These are phyloP conservation scores for Phalaenopsis equestris DNA, from an alignment of 106 monocot species.

Conservation along the genomic window DNA sequence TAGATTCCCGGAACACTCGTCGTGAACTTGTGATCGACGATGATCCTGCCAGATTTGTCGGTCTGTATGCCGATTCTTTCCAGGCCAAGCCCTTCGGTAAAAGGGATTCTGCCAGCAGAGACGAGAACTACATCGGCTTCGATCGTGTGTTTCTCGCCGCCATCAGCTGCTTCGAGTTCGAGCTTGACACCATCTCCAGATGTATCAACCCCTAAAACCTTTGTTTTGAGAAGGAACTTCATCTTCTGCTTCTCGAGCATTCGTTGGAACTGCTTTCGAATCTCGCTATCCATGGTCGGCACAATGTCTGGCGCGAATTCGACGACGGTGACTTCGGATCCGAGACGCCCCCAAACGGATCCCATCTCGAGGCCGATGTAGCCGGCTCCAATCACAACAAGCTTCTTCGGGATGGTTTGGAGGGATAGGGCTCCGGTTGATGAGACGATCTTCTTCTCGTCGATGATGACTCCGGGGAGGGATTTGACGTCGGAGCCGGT, in stretches of 20 bases:
- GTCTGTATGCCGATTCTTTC: too few species aligned
- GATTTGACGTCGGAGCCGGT: too few species aligned
- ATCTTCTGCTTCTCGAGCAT: conserved; percentile 92
- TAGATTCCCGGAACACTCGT: too few species aligned
- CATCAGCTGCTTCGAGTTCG: conserved; percentile 68
- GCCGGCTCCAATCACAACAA: conserved; percentile 90
- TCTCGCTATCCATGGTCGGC: conserved; percentile 78
- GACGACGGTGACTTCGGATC: conserved; percentile 89
- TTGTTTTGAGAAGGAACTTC: conserved; percentile 94
- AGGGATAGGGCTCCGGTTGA: conserved; percentile 79
- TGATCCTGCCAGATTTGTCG: too few species aligned
- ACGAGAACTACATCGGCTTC: too few species aligned
- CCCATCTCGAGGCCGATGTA: conserved; percentile 97
- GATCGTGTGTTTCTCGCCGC: conserved; percentile 67
- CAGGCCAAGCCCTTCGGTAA: too few species aligned
- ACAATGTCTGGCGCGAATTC: conserved; percentile 96
- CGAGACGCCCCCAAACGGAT: conserved; percentile 86
- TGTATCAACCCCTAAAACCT: conserved; percentile 76
- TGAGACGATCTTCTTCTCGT: conserved; percentile 57
- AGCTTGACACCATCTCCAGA: conserved; percentile 75
- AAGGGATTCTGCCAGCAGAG: too few species aligned
- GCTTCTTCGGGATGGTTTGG: conserved; percentile 58
- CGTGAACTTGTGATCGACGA: too few species aligned
- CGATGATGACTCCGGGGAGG: conserved; percentile 31
- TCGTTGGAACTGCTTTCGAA: conserved; percentile 84